These are phyloP conservation scores for Clavispora carvajalis DNA, from an alignment of 805 yeast species.

Conservation along the genomic window DNA sequence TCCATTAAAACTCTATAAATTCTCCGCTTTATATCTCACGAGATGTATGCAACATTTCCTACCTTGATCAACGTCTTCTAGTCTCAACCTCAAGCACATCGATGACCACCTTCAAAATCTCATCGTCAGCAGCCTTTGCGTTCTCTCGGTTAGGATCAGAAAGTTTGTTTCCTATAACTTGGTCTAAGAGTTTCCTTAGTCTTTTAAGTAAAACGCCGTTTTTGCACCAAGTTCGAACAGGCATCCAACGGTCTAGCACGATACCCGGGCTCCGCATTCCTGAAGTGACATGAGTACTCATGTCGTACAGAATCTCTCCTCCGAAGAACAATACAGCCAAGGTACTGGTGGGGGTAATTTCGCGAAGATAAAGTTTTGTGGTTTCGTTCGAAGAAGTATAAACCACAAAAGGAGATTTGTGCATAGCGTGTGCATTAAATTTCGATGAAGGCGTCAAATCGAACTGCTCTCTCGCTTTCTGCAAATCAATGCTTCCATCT, in stretches of 20 bases:
- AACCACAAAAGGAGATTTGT: conserved; percentile 56
- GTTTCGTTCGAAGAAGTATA: conserved; percentile 60
- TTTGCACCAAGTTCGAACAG: conserved; percentile 89
- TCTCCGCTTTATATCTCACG: too few species aligned
- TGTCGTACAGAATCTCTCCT: conserved; percentile 60
- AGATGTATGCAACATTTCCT: too few species aligned
- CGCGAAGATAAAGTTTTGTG: conserved; percentile 63
- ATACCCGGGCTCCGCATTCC: conserved; percentile 73
- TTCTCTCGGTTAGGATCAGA: conserved; percentile 25
- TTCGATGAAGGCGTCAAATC: conserved; percentile 38
- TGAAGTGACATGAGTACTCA: conserved; percentile 33
- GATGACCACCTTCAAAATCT: conserved; percentile 19
- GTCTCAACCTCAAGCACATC: conserved; percentile 6
- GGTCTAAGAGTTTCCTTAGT: conserved; percentile 60
- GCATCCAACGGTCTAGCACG: conserved; percentile 82
- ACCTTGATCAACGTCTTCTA: not conserved
- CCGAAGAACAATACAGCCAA: conserved; percentile 77
- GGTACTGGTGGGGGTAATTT: conserved; percentile 74
- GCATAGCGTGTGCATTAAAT: conserved; percentile 21
- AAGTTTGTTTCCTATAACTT: conserved; percentile 57
- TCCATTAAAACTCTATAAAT: too few species aligned
- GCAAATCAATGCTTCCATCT: conserved; percentile 36
- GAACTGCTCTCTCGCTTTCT: conserved; percentile 25
- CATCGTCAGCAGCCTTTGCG: conserved; percentile 14
- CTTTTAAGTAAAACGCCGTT: conserved; percentile 81